Evolutionary conservation across 441 rosid genomes (phyloP), one percentile per base, ranked within the genome.

Genomic region (Erodium trifolium): DNA sequence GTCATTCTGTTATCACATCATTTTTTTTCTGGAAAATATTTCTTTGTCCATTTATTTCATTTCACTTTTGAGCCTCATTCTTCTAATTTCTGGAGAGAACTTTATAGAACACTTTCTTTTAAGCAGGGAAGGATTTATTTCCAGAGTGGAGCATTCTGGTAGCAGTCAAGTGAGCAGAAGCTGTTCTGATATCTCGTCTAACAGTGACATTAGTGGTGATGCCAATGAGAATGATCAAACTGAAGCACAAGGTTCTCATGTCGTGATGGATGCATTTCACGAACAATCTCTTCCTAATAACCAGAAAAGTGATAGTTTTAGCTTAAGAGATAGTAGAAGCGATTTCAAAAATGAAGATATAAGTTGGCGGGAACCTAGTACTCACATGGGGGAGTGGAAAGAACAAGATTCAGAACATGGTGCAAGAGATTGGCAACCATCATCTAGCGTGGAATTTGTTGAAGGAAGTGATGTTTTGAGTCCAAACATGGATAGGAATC

Each of bases 81-180:
- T 13, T 16, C 57, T 37, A 41, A 34, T 7, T 63, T 27, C 35
- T 63, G 27, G 63, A 55, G n/a, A 29, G 27, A 23, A 10, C 6
- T 7, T 19, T 9, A 3, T 23, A 10, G 39, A 23, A 63, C 5
- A 1, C 19, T 70, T 71, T 73, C 59, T 17, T 79, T 57, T 6
- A 43, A 68, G 63, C 81, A 93, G 99, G 94, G 96, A 86, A 73
- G 97, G 84, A 67, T 84, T 91, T 83, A 76, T 88, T 81, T 89
- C 93, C 76, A 87, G 86, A 82, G 71, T 82, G 75, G 97, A 89
- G 72, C 79, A 73, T 65, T 86, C 89, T 77, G 78, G 70, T 75
- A 77, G 81, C 72, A 77, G 82, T 67, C 85, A 77, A 74, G 81
- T 66, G 43, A 82, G 89, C 88, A 84, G 85, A 79, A 76, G 76